Evolutionary conservation across 352 stramenopile species (phyloP).

Genomic region (Globisporangium emineosum): DNA sequence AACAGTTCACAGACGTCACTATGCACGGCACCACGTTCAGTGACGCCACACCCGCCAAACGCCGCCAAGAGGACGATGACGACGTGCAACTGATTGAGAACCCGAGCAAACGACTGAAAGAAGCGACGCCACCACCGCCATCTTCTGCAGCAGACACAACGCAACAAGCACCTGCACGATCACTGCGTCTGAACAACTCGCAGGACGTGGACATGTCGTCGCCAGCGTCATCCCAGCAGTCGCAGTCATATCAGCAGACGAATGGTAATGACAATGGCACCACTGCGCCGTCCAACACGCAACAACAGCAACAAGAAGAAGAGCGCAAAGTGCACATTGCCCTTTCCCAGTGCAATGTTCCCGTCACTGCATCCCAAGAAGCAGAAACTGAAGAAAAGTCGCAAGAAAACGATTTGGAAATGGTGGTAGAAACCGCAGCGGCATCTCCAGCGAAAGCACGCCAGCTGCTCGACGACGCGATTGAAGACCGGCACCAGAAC

Average conservation of each 20-base stretch:
- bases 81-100: slow-evolving; percentile 11
- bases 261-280: background rate
- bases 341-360: slow-evolving; percentile 7
- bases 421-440: background rate
- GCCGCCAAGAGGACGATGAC: slow-evolving; percentile 1
- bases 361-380: background rate
- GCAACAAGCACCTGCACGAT: background rate
- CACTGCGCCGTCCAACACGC: background rate
- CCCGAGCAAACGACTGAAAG: slow-evolving; percentile 4
- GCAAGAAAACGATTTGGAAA: background rate
- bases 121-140: slow-evolving; percentile 8
- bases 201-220: slow-evolving; percentile 11
- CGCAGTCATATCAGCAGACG: background rate
- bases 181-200: slow-evolving; percentile 12
- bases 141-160: no score
- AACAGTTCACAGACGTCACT: background rate
- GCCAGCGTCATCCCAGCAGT: background rate
- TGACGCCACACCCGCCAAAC: slow-evolving; percentile 10
- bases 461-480: slow-evolving; percentile 19
- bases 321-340: slow-evolving; percentile 8
- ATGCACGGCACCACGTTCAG: background rate
- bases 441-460: background rate
- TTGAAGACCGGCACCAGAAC: slow-evolving; percentile 24
- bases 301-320: background rate
- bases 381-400: background rate